A percentile compares a stretch with the other conserved stretches of the same genome.
These are phyloP conservation scores for Salix suchowensis DNA, from an alignment of 345 rosid genomes.

Conservation along the genomic window DNA sequence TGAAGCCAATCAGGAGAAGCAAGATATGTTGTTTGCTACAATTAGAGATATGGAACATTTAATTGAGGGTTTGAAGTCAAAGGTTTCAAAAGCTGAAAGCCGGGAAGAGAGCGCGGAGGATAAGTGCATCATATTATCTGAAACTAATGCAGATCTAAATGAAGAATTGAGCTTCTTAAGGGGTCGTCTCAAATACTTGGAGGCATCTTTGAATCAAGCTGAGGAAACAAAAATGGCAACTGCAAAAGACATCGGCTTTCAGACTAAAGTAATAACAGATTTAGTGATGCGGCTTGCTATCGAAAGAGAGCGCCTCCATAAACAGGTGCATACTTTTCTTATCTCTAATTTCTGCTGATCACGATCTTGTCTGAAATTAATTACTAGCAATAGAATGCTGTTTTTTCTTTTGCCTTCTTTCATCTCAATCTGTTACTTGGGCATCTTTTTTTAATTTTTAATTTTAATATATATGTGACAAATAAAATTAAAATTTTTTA, in stretches of 20 bases:
- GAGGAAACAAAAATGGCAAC: constrained; percentile 64
- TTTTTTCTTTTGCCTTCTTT: neutral
- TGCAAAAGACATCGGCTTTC: constrained; percentile 61
- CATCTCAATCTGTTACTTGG: neutral
- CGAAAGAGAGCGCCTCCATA: constrained; percentile 84
- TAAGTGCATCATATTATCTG: constrained; percentile 68
- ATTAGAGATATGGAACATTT: constrained; percentile 77
- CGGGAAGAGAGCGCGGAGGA: constrained; percentile 74
- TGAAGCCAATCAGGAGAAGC: constrained; percentile 86
- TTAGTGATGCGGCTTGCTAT: constrained; percentile 64
- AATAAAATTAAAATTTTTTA: neutral
- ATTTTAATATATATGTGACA: neutral
- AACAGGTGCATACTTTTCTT: constrained; percentile 49
- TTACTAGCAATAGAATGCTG: neutral
- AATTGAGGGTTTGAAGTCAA: constrained; percentile 71
- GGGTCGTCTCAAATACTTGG: constrained; percentile 57
- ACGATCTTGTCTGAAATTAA: neutral
- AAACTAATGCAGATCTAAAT: constrained; percentile 63
- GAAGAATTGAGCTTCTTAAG: constrained; percentile 65
- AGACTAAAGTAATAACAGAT: constrained; percentile 68
- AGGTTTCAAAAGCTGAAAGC: constrained; percentile 62
- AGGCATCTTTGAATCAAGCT: constrained; percentile 58
- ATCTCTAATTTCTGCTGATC: neutral
- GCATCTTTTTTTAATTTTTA: neutral
- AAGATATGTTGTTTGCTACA: constrained; percentile 56